These are phyloP conservation scores for Sordaria brevicollis DNA, from an alignment of 495 filamentous ascomycete species.

Conservation along the genomic window DNA sequence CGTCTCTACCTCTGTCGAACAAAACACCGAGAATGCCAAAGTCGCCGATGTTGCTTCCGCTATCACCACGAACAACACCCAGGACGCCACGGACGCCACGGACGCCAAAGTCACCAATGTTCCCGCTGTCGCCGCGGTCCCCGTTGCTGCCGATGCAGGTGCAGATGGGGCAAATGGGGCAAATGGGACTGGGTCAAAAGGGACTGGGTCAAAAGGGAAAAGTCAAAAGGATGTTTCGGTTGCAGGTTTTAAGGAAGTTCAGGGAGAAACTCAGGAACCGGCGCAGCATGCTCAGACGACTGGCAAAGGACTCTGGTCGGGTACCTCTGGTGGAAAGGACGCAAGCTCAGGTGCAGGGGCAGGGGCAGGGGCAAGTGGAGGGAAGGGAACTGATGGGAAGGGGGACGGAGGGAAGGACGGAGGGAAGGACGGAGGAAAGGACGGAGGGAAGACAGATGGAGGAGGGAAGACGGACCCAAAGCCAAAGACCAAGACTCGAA, in stretches of 20 bases:
- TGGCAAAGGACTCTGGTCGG: too few relatives aligned
- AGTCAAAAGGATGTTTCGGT: background rate
- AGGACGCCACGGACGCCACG: too few relatives aligned
- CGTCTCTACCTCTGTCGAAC: background rate
- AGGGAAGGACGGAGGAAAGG: background rate
- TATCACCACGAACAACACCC: background rate
- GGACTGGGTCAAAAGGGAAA: background rate
- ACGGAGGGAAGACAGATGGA: background rate
- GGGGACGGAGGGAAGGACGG: background rate
- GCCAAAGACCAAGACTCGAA: background rate
- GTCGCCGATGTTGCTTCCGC: too few relatives aligned
- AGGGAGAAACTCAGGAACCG: background rate
- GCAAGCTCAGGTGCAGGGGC: background rate
- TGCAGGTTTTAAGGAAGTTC: background rate
- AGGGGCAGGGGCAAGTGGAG: background rate
- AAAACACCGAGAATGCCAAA: too few relatives aligned
- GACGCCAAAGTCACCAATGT: too few relatives aligned
- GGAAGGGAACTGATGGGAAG: background rate
- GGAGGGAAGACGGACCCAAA: background rate
- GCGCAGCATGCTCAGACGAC: background rate
- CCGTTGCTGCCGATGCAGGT: background rate
- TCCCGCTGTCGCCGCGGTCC: background rate
- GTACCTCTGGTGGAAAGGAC: background rate
- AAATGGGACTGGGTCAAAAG: too few relatives aligned
- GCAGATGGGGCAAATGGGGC: background rate